A percentile compares a stretch with the other conserved stretches of the same genome.
Evolutionary conservation across 805 yeast genomes (phyloP).

Genomic region (Saturnispora diversa): DNA sequence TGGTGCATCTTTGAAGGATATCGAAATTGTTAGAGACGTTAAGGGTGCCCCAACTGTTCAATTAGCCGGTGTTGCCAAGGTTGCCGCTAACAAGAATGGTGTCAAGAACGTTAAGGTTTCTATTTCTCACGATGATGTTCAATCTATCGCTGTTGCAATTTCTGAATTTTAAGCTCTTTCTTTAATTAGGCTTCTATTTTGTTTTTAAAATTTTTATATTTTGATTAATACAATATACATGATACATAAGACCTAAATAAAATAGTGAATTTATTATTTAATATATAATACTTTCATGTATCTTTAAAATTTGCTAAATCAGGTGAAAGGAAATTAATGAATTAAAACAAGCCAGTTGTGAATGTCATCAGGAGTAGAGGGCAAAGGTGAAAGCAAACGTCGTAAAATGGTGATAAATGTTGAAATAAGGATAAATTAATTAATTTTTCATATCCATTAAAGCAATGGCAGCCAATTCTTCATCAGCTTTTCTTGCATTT

Average conservation of each 20-base stretch:
- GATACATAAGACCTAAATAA: no score
- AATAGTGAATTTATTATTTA: neutral
- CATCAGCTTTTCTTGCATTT: slow-evolving; percentile 20
- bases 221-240: no score
- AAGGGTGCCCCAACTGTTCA: slow-evolving; percentile 79
- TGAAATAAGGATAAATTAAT: no score
- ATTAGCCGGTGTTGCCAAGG: slow-evolving; percentile 68
- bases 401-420: neutral
- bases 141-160: slow-evolving; percentile 95
- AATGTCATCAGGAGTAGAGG: neutral
- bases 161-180: slow-evolving; percentile 38
- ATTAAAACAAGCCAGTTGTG: neutral
- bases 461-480: slow-evolving; percentile 31
- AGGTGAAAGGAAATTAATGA: neutral
- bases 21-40: slow-evolving; percentile 68
- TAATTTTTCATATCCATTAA: slow-evolving; percentile 27
- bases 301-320: no score
- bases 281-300: no score
- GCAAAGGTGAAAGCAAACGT: neutral
- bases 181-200: neutral
- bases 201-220: neutral
- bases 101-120: slow-evolving; percentile 71
- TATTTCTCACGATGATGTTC: slow-evolving; percentile 93
- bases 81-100: slow-evolving; percentile 65
- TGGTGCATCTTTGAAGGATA: slow-evolving; percentile 87